Base-by-base conservation (phyloP, 1,284 basidiomycete species). In the Wallemia ichthyophaga region DNA sequence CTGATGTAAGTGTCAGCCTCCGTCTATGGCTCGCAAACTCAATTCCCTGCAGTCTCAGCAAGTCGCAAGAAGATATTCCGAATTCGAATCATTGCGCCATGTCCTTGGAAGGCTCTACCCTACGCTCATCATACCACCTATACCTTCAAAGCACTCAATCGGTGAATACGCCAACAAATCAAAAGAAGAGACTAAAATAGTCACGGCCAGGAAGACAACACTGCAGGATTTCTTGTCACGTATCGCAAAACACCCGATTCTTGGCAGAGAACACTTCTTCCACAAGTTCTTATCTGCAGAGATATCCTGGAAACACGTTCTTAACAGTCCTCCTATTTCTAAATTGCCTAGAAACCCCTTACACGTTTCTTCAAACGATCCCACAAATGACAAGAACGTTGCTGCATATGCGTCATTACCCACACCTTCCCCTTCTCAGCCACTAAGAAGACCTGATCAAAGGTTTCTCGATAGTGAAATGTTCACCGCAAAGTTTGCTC, bases 141-240 rank as follows among this genome's bases (percentile, higher is more conserved):
- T 99, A 62, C 94, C 94, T 0, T 89, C 85, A 2, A 98, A 99
- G 71, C 91, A 98, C 71, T 84, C 83, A 1, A 75, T 99, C 27
- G 79, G 86, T 26, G 94, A 98, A 67, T 98, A 98, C 73, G 94
- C 94, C 0, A 81, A 77, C 19, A 95, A 92, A 71, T 92, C 92
- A 13, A 96, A 94, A 68, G 91, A 98, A 67, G 94, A 99, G 67
- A 80, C 83, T 1, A 79, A 82, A 1, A 81, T 96, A 72, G 95
- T 99, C 67, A 80, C 87, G 0, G 76, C 84, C 61, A 78, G 94
- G 58, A 92, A 88, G 69, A 80, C 94, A 37, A 87, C 96, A 80
- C 75, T 99, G 25, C 85, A 91, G 68, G 89, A 86, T 17, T 99
- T 98, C 71, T 73, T 99, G 56, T 89, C 89, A 65, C 78, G 94